Evolutionary conservation across 306 rosid species (phyloP).

Genomic region (Vicia faba): DNA sequence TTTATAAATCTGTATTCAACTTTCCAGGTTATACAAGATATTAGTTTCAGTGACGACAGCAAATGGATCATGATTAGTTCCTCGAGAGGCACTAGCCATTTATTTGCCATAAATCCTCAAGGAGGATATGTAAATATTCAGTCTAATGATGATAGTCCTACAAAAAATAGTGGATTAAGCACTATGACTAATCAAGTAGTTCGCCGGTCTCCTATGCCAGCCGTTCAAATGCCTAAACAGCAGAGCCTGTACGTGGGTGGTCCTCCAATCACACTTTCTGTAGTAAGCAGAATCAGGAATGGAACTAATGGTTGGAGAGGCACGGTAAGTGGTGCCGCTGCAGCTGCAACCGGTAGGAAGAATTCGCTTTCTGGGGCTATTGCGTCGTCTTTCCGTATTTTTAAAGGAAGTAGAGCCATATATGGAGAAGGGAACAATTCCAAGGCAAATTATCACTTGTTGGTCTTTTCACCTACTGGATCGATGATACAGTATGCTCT

Average conservation of each 20-base stretch:
- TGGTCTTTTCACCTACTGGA: slow-evolving; percentile 90
- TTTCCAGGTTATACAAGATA: slow-evolving; percentile 91
- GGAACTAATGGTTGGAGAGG: slow-evolving; percentile 91
- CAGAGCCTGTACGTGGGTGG: slow-evolving; percentile 54
- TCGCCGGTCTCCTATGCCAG: slow-evolving; percentile 46
- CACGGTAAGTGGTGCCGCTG: slow-evolving; percentile 91
- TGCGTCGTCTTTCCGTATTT: slow-evolving; percentile 75
- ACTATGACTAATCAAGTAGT: slow-evolving; percentile 44
- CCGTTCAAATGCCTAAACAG: slow-evolving; percentile 55
- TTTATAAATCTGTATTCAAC: slow-evolving; percentile 22
- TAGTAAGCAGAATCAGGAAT: slow-evolving; percentile 76
- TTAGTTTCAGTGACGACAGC: slow-evolving; percentile 93
- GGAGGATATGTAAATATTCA: slow-evolving; percentile 75
- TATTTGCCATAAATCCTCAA: slow-evolving; percentile 88
- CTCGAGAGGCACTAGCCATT: slow-evolving; percentile 93
- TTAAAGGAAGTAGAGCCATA: slow-evolving; percentile 52
- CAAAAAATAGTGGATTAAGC: slow-evolving; percentile 51
- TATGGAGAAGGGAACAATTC: slow-evolving; percentile 51
- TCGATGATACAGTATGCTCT: slow-evolving; percentile 80
- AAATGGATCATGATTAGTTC: slow-evolving; percentile 99
- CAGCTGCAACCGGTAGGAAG: slow-evolving; percentile 83
- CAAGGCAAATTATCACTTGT: slow-evolving; percentile 62
- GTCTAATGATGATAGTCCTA: slow-evolving; percentile 49
- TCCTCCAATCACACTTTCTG: slow-evolving; percentile 77
- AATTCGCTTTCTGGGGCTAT: slow-evolving; percentile 68